Percentiles rank a stretch among this genome's conserved stretches.
These are phyloP conservation scores for Tolypocladium nubicola DNA, from an alignment of 2,329 filamentous ascomycete species.

Conservation along the genomic window DNA sequence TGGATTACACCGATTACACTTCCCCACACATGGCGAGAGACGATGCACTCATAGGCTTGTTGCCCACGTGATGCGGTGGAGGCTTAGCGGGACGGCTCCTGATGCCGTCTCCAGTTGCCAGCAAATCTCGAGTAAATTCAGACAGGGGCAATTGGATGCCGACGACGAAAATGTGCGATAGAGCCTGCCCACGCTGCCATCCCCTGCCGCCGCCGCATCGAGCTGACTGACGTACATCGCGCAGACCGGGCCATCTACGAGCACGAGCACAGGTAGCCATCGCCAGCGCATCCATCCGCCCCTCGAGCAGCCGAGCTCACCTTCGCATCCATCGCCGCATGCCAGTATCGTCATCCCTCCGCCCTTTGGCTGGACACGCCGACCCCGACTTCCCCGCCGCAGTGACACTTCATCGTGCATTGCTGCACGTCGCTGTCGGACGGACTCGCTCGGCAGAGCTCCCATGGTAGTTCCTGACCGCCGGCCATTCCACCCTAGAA, in stretches of 20 bases:
- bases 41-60: too few relatives aligned
- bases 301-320: background rate
- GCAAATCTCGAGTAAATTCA: background rate
- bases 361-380: background rate
- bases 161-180: background rate
- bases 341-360: background rate
- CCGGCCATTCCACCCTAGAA: background rate
- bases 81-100: background rate
- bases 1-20: too few relatives aligned
- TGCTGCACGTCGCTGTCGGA: conserved; percentile 2
- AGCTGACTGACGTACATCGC: background rate
- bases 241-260: background rate
- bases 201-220: background rate
- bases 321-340: background rate
- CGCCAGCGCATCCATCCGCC: background rate
- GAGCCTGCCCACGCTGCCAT: background rate
- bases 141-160: background rate
- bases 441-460: background rate
- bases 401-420: conserved; percentile 14
- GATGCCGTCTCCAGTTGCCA: background rate
- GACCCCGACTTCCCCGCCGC: conserved; percentile 4
- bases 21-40: too few relatives aligned
- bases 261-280: background rate
- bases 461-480: background rate
- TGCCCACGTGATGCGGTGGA: background rate